Base-by-base conservation (phyloP, 768 basidiomycete genomes). In the Agaricus blazei region DNA sequence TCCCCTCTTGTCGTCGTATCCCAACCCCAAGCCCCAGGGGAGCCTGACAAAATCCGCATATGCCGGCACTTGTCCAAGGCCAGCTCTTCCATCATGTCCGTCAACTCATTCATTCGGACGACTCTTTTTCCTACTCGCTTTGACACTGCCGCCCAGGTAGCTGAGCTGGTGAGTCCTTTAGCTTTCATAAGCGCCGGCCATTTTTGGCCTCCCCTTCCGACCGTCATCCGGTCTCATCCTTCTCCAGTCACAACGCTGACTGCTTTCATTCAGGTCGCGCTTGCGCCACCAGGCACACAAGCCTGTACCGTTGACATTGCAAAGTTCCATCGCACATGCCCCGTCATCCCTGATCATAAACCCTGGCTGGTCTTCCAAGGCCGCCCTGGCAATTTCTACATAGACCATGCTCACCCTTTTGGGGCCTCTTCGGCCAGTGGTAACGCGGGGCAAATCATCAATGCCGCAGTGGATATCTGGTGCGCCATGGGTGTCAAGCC, bases 281-380 rank as follows among this genome's bases (percentile, higher is more conserved):
- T 36, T 40, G 43, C 51, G 26, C 61, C 6, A 5, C 58, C 57
- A 0, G 67, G 71, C 0, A 60, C 65, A 1, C 62, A 67, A 38
- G 71, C 64, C 0, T 62, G 63, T 15, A 61, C 65, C 0, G 50
- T 68, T 11, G 65, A 74, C 56, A 67, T 72, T 27, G 59, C 55
- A 0, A 66, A 67, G 23, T 70, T 70, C n/a, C 70, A 70, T 49
- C 48, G 68, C 0, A 71, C 67, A 2, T 63, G 61, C 14, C 66
- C 68, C 0, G 65, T 69, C 0, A 48, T 43, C 15, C 69, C 69
- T 0, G 36, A 43, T 0, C 66, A 70, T 59, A 73, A 72, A 44
- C 43, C 48, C 0, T 70, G 63, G 59, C 59, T 69, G n/a, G 68
- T 68, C 0, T 26, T 67, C 1, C 58, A 62, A 19, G 60, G 60